Percentiles rank a stretch among this genome's conserved stretches.
These are phyloP conservation scores for Solanum tarapatanum DNA, from an alignment of 257 asterid genomes.

Conservation along the genomic window DNA sequence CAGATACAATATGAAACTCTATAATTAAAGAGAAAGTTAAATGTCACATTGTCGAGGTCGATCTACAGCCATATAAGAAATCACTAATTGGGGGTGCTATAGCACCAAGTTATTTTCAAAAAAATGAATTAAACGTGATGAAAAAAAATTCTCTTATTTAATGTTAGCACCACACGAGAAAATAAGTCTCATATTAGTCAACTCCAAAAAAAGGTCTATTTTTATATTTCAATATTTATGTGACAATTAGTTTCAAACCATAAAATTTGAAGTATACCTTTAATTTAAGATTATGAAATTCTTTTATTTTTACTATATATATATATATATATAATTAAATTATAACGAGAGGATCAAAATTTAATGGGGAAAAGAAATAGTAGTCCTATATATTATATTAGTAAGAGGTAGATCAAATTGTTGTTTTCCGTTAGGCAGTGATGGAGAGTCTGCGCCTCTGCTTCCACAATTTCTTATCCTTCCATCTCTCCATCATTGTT, in stretches of 20 bases:
- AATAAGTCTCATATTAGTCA: not conserved
- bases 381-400: too few species aligned
- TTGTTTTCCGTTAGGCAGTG: not conserved
- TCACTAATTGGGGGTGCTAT: not conserved
- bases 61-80: not conserved
- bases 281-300: not conserved
- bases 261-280: too few species aligned
- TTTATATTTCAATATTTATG: not conserved
- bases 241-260: not conserved
- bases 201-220: too few species aligned
- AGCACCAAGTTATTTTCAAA: not conserved
- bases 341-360: not conserved
- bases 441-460: conserved; percentile 29
- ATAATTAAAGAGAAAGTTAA: not conserved
- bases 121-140: not conserved
- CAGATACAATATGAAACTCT: not conserved
- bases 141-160: not conserved
- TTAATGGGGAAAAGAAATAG: too few species aligned
- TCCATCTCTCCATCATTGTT: conserved; percentile 21
- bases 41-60: not conserved
- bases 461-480: conserved; percentile 26
- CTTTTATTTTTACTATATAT: too few species aligned
- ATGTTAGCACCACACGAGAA: not conserved
- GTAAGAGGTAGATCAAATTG: not conserved
- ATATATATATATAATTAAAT: too few species aligned